These are phyloP conservation scores for Bassia scoparia DNA, from an alignment of 148 eudicot species.

Conservation along the genomic window DNA sequence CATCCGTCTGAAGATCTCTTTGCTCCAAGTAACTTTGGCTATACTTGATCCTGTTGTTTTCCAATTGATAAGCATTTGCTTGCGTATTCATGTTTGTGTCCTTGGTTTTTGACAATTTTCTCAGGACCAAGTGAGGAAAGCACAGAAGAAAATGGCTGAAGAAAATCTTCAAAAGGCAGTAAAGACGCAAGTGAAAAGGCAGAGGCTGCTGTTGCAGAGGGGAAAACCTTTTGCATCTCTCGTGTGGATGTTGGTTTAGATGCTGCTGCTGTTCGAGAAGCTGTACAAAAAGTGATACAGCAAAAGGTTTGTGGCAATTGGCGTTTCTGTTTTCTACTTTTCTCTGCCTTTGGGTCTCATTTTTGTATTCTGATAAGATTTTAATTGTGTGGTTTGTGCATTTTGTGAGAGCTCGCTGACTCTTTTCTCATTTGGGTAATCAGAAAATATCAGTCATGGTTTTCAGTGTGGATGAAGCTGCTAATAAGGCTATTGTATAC, in stretches of 20 bases:
- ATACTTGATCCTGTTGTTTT: neutral
- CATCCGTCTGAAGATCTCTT: conserved; percentile 48
- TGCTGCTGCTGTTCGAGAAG: conserved; percentile 72
- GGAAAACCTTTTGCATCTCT: conserved; percentile 65
- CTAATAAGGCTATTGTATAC: conserved; percentile 78
- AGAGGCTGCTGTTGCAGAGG: conserved; percentile 61
- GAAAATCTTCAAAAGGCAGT: conserved; percentile 75
- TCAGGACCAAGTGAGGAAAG: conserved; percentile 67
- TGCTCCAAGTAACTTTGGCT: conserved; percentile 55
- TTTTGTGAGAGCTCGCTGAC: neutral
- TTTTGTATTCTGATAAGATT: neutral
- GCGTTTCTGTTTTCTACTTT: neutral
- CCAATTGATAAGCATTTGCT: neutral
- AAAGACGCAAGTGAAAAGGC: conserved; percentile 61
- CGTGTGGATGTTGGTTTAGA: conserved; percentile 78
- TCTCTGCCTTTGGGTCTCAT: neutral
- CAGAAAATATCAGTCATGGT: conserved; percentile 86
- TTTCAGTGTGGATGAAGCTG: conserved; percentile 64
- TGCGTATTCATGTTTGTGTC: neutral
- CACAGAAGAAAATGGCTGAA: conserved; percentile 68
- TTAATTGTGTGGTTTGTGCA: neutral
- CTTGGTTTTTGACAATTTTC: conserved; percentile 7
- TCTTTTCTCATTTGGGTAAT: conserved; percentile 11
- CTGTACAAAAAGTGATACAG: conserved; percentile 74
- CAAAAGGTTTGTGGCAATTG: conserved; percentile 53